Percentiles rank a stretch among this genome's conserved stretches.
phyloP scores from a whole-genome alignment of 768 basidiomycete species.

The Nevesoporus exiguus region DNA sequence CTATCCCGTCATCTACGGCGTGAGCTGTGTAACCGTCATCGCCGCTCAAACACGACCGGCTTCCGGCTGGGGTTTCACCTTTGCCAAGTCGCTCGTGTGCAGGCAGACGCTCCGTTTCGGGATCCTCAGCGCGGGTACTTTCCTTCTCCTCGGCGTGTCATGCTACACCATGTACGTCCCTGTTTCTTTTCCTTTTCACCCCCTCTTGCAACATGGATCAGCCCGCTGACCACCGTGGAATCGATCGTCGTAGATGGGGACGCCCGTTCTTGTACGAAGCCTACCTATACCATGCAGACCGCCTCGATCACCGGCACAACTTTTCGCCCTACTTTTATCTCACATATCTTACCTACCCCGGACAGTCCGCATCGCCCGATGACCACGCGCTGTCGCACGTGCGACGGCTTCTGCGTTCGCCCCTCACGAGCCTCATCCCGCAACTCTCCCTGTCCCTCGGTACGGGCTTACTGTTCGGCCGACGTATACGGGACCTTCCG shows the following conservation, averaged over 20 bases:
- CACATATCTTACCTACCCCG: conserved; percentile 83
- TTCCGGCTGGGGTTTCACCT: conserved; percentile 20
- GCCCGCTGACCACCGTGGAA: not conserved
- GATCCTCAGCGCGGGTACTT: conserved; percentile 64
- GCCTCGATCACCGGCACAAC: conserved; percentile 96
- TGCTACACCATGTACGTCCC: conserved; percentile 75
- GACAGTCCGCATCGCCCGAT: conserved; percentile 16
- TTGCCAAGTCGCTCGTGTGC: conserved; percentile 45
- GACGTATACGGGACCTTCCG: conserved; percentile 54
- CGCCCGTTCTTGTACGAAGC: conserved; percentile 88
- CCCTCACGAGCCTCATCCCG: conserved; percentile 78
- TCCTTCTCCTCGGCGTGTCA: conserved; percentile 52
- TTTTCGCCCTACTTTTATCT: conserved; percentile 98
- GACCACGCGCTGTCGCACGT: conserved; percentile 29
- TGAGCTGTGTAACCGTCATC: conserved; percentile 53
- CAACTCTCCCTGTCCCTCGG: conserved; percentile 73
- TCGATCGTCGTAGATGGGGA: conserved; percentile 70
- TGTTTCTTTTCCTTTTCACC: conserved; percentile 5
- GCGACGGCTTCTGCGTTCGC: conserved; percentile 56
- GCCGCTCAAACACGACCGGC: conserved; percentile 21
- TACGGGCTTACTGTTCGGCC: conserved; percentile 70
- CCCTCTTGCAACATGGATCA: not conserved
- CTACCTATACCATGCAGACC: conserved; percentile 87
- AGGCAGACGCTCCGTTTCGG: conserved; percentile 59
- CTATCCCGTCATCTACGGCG: conserved; percentile 89